Evolutionary conservation across 225 moss, liverwort and hornwort genomes (phyloP), one percentile per base, ranked within the genome.

Genomic region (Physcomitrellopsis africana): DNA sequence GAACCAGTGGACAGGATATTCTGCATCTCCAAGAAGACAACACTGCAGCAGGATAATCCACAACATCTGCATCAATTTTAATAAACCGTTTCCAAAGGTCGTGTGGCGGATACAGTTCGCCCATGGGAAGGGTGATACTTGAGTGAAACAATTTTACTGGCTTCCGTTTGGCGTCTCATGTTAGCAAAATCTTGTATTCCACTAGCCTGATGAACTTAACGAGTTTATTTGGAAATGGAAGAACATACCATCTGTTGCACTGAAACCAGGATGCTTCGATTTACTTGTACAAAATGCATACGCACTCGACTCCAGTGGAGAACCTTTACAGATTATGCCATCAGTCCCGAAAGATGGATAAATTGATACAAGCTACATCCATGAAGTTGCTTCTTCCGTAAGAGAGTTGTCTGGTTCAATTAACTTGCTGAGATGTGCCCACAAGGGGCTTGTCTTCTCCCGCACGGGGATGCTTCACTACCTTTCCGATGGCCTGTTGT

Each of bases 401-500:
- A 1, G 11, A 45, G 45, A 1, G 20, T 43, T n/a, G 12, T 43
- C 20, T 24, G 51, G 72, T 51, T 37, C 29, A 67, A 48, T 64
- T 72, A 44, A 48, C 23, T 52, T 12, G 32, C 72, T 17, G 58
- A 56, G 53, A 71, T 67, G 7, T n/a, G 53, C 68, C 61, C 43
- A 49, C 26, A 11, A 60, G 69, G 45, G 26, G 18, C 22, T 15
- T 47, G 27, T 19, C 16, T 68, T 17, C 60, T 47, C 22, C 46
- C 43, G 9, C 69, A 20, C 60, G 43, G n/a, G 52, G 23, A 52
- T 20, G 24, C 52, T 49, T 61, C 24, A 61, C 49, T 5, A 29
- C 7, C 69, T 76, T 52, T 76, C 76, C 78, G 19, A 85, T 74
- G 1, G 49, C 42, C 67, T 84, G 56, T 7, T 81, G 81, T 45